These are phyloP conservation scores for Drechslerella dactyloides DNA, from an alignment of 2,329 filamentous ascomycete genomes.

Conservation along the genomic window DNA sequence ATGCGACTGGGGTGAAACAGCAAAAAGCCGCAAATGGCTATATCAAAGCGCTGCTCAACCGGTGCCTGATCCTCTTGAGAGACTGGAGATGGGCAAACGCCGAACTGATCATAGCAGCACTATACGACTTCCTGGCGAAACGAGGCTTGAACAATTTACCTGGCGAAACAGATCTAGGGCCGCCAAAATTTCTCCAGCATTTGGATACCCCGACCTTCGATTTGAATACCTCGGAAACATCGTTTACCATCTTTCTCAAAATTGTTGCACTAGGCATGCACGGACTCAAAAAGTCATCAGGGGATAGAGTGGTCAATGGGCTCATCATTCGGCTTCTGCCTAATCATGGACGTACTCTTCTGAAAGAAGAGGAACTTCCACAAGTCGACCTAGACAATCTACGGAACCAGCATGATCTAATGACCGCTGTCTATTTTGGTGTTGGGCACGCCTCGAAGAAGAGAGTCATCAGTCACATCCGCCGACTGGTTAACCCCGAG, in stretches of 20 bases:
- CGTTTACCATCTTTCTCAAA: slow-evolving; percentile 73
- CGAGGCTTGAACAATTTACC: slow-evolving; percentile 68
- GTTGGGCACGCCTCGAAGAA: slow-evolving; percentile 63
- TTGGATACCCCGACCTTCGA: slow-evolving; percentile 61
- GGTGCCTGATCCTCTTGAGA: slow-evolving; percentile 70
- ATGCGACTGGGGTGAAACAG: slow-evolving; percentile 58
- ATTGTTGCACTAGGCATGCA: slow-evolving; percentile 67
- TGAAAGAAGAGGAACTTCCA: slow-evolving; percentile 68
- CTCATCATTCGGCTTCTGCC: slow-evolving; percentile 68
- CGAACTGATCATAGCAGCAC: slow-evolving; percentile 63
- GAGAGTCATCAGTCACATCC: slow-evolving; percentile 59
- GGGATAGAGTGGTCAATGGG: slow-evolving; percentile 67
- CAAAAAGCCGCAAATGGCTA: slow-evolving; percentile 18
- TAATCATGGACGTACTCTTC: slow-evolving; percentile 70
- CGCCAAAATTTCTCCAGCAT: slow-evolving; percentile 68
- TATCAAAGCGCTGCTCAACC: slow-evolving; percentile 64
- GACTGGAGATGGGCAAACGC: slow-evolving; percentile 70
- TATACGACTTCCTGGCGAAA: slow-evolving; percentile 73
- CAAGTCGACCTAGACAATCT: slow-evolving; percentile 69
- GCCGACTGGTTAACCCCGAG: slow-evolving; percentile 66
- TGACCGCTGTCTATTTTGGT: slow-evolving; percentile 72
- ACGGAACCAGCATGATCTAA: slow-evolving; percentile 72
- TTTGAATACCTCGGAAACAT: slow-evolving; percentile 66
- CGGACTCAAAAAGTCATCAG: slow-evolving; percentile 61
- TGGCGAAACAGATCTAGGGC: slow-evolving; percentile 69